Conservation (phyloP, 2,329 filamentous ascomycete genomes). For the Penicillium rolfsii region DNA sequence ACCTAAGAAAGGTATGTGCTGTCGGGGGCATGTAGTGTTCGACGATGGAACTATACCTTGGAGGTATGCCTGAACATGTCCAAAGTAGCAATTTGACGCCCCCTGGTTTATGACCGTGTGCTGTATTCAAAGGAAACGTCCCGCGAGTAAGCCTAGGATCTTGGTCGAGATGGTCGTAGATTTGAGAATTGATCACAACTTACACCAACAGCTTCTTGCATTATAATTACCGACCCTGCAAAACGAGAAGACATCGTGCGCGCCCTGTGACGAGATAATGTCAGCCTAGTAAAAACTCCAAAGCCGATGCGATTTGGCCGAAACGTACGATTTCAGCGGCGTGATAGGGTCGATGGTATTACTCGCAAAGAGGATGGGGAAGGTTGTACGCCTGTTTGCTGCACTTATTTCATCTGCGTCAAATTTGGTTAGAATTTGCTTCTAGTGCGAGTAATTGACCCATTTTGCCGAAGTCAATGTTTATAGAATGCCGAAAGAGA, state of each 20-base stretch:
- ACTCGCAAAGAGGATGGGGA: neutral
- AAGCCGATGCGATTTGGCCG: neutral
- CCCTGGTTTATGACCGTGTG: slow-evolving; percentile 47
- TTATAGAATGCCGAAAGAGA: neutral
- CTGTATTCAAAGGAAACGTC: neutral
- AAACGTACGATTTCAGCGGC: neutral
- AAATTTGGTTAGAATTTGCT: neutral
- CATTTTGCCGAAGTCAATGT: neutral
- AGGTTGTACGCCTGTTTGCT: neutral
- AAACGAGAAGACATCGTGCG: neutral
- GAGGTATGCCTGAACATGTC: slow-evolving; percentile 44
- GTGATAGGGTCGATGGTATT: slow-evolving; percentile 1
- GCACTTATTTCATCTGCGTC: neutral
- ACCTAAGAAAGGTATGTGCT: neutral
- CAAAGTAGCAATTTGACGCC: slow-evolving; percentile 43
- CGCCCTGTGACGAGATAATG: neutral
- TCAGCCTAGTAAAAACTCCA: neutral
- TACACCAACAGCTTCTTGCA: slow-evolving; percentile 1
- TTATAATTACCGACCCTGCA: neutral
- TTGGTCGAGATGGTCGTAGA: neutral
- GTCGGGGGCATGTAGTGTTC: slow-evolving; percentile 38
- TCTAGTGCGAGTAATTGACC: neutral
- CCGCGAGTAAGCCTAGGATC: neutral
- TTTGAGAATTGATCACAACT: neutral
- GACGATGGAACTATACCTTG: slow-evolving; percentile 37